Evolutionary conservation across 2,329 filamentous ascomycete species (phyloP).

Genomic region (Penicillium sp.): DNA sequence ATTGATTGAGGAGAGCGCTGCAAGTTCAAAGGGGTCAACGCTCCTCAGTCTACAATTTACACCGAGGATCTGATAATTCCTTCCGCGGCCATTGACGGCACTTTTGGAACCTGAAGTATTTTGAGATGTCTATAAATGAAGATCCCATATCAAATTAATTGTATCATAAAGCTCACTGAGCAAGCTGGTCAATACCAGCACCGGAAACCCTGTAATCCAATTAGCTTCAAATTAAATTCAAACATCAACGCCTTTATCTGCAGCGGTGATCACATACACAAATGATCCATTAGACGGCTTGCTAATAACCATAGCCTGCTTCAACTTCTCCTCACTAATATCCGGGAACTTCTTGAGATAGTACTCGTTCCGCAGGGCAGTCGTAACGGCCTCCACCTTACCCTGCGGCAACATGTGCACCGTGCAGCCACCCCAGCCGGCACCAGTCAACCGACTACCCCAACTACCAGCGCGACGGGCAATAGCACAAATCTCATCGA

Average conservation of each 20-base stretch:
- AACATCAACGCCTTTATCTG: neutral
- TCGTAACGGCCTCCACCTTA: constrained; percentile 75
- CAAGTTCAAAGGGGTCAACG: too few relatives aligned
- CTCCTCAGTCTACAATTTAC: neutral
- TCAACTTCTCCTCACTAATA: constrained; percentile 70
- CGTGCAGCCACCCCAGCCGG: constrained; percentile 95
- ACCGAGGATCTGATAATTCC: neutral
- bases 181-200: constrained; percentile 38
- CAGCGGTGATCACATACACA: constrained; percentile 35
- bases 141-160: neutral
- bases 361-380: constrained; percentile 78
- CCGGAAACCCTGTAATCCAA: constrained; percentile 35
- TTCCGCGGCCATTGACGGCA: neutral
- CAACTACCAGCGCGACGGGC: constrained; percentile 77
- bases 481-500: constrained; percentile 85
- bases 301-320: constrained; percentile 82
- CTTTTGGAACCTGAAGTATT: neutral
- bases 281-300: constrained; percentile 62
- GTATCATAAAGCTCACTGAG: constrained; percentile 24
- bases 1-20: neutral
- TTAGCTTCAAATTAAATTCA: constrained; percentile 14
- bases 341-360: constrained; percentile 71
- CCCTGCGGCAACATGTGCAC: constrained; percentile 88
- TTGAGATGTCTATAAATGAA: neutral
- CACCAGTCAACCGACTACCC: constrained; percentile 84